Evolutionary conservation across 805 yeast genomes (phyloP).

Genomic region (Cyberlindnera samutprakarnensis): DNA sequence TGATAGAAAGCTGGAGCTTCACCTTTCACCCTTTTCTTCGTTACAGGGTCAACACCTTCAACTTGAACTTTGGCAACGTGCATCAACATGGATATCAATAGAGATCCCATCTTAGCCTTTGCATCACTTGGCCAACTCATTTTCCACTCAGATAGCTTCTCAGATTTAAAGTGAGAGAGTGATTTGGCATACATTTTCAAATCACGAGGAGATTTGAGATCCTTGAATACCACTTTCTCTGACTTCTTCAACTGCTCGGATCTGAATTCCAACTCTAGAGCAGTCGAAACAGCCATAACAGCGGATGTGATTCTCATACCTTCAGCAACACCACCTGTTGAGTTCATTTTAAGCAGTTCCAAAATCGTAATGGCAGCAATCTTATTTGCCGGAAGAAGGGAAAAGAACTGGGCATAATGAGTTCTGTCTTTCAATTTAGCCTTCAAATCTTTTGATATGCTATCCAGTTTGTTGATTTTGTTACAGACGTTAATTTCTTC

Average conservation of each 20-base stretch:
- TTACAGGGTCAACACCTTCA: conserved; percentile 71
- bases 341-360: conserved; percentile 67
- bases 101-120: conserved; percentile 74
- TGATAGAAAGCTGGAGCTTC: conserved; percentile 88
- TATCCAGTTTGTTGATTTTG: conserved; percentile 26
- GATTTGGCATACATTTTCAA: conserved; percentile 20
- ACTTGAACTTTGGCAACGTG: conserved; percentile 81
- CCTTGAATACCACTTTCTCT: conserved; percentile 49
- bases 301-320: conserved; percentile 85
- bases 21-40: conserved; percentile 59
- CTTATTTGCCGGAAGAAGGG: conserved; percentile 68
- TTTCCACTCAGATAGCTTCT: conserved; percentile 28
- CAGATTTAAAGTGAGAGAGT: conserved; percentile 27
- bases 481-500: conserved; percentile 57
- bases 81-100: conserved; percentile 63
- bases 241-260: conserved; percentile 55
- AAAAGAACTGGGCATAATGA: conserved; percentile 70
- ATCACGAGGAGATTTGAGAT: conserved; percentile 32
- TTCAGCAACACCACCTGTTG: conserved; percentile 67
- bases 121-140: conserved; percentile 48
- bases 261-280: conserved; percentile 77
- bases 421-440: conserved; percentile 33
- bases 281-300: conserved; percentile 72
- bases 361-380: conserved; percentile 78
- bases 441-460: conserved; percentile 14